Base-by-base conservation (phyloP, 2,329 filamentous ascomycete genomes). In the Penicillium corylophilum region DNA sequence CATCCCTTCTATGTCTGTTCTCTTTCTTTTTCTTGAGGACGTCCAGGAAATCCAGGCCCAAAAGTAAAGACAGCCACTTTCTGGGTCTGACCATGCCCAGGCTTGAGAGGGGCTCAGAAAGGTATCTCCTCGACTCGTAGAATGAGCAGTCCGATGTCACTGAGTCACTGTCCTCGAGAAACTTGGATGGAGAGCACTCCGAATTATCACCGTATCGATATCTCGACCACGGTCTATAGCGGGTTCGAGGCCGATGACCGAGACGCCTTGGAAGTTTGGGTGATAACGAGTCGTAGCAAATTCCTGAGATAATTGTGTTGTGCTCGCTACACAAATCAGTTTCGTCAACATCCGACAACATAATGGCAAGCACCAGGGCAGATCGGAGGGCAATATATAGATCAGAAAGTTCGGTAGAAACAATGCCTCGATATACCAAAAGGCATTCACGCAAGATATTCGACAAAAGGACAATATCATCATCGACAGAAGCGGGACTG, bases 381-480 rank as follows among this genome's bases (percentile, higher is more conserved):
- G 35, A 38, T 18, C 18, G n/a, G 9, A 41, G 20, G 39, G 39
- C 22, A 16, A 16, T n/a, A 41, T 26, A n/a, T 24, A 41, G 39
- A 26, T 41, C 39, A 7, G 22, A 13, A 20, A 28, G 2, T 10
- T 31, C 28, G 13, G 36, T 5, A 8, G 20, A 33, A 41, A 47
- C 13, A 44, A 44, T 12, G 24, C 16, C 36, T 47, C 36, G 28
- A 44, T 16, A 42, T 46, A 55, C 31, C 51, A 51, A 44, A 44
- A 49, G 28, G 45, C 43, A 43, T 22, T 42, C 20, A 33, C 41
- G 38, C n/a, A 38, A 40, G 36, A 39, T 31, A 52, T 24, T 38
- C 12, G 51, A 29, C 16, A 45, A 29, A 33, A 36, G 28, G 40
- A 44, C 42, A 50, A 54, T 39, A 54, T 55, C 54, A 62, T 57